phyloP scores from a whole-genome alignment of 2,329 filamentous ascomycete species.

The Fusarium torulosum region DNA sequence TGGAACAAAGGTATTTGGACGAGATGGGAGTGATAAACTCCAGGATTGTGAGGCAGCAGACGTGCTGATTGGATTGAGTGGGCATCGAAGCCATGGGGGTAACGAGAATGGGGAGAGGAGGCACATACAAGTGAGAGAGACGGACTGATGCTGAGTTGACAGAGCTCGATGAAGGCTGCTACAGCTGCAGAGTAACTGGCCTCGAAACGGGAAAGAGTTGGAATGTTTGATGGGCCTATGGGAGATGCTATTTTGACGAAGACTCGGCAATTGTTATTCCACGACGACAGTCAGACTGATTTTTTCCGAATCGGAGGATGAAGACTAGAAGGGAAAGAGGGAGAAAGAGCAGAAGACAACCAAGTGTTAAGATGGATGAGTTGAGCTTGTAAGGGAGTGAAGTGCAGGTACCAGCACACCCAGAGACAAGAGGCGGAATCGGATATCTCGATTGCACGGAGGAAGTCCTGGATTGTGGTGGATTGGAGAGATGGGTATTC shows the following conservation, averaged over 20 bases:
- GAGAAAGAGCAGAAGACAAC: constrained; percentile 17
- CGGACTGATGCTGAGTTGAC: constrained; percentile 19
- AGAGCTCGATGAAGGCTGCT: constrained; percentile 15
- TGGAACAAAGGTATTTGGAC: constrained; percentile 5
- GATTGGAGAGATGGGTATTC: constrained; percentile 23
- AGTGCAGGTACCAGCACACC: constrained; percentile 37
- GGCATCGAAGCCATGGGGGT: not conserved
- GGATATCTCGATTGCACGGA: constrained; percentile 47
- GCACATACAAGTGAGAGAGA: constrained; percentile 37
- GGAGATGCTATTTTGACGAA: constrained; percentile 22
- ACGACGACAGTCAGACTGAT: constrained; percentile 24
- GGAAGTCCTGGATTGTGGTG: constrained; percentile 34
- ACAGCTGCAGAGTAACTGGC: constrained; percentile 21
- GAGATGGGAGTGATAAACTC: constrained; percentile 14
- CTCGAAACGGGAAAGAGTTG: constrained; percentile 22
- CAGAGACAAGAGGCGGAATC: constrained; percentile 32
- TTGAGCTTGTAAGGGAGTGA: constrained; percentile 32
- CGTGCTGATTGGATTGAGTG: constrained; percentile 18
- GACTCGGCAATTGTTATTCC: constrained; percentile 34
- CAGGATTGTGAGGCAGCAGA: constrained; percentile 11
- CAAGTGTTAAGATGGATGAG: constrained; percentile 20
- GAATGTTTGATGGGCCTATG: constrained; percentile 20
- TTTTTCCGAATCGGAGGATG: constrained; percentile 13
- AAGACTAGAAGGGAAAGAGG: constrained; percentile 15
- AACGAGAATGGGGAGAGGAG: constrained; percentile 6